Evolutionary conservation across 1,139 yeast genomes (phyloP).

Genomic region (Keqinozyma sinolaborantium): DNA sequence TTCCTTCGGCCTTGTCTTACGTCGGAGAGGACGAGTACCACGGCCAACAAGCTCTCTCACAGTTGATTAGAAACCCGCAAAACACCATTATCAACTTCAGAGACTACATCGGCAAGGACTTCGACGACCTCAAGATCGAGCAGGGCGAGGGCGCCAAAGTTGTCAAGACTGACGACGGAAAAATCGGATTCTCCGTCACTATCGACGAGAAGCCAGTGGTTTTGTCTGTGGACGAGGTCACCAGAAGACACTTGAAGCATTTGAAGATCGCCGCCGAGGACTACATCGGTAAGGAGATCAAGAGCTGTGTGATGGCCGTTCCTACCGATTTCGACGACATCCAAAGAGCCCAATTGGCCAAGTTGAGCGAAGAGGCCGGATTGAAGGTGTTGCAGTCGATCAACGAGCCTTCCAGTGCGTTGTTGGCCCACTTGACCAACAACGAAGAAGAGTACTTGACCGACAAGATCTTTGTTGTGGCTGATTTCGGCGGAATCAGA

Average conservation of each 20-base stretch:
- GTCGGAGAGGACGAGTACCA: slow-evolving; percentile 95
- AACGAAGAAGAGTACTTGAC: slow-evolving; percentile 54
- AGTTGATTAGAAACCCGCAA: slow-evolving; percentile 83
- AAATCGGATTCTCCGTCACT: slow-evolving; percentile 63
- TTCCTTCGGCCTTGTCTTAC: slow-evolving; percentile 89
- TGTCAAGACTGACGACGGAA: slow-evolving; percentile 59
- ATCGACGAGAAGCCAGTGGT: slow-evolving; percentile 40
- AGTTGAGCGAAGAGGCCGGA: slow-evolving; percentile 68
- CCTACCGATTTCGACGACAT: slow-evolving; percentile 83
- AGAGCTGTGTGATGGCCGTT: slow-evolving; percentile 83
- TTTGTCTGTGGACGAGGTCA: slow-evolving; percentile 71
- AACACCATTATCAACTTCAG: slow-evolving; percentile 91
- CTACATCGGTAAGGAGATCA: slow-evolving; percentile 77
- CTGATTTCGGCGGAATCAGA: slow-evolving; percentile 96
- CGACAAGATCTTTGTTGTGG: slow-evolving; percentile 86
- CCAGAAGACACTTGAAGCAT: slow-evolving; percentile 79
- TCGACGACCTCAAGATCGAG: slow-evolving; percentile 68
- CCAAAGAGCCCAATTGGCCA: slow-evolving; percentile 64
- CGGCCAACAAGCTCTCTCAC: slow-evolving; percentile 94
- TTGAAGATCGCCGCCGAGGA: slow-evolving; percentile 89
- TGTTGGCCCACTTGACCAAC: slow-evolving; percentile 66
- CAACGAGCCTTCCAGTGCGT: slow-evolving; percentile 91
- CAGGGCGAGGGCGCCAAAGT: slow-evolving; percentile 72
- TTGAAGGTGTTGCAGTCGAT: slow-evolving; percentile 81
- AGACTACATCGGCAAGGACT: slow-evolving; percentile 81